Conservation (phyloP, 352 stramenopile species). For the Ophiocytium majus region DNA sequence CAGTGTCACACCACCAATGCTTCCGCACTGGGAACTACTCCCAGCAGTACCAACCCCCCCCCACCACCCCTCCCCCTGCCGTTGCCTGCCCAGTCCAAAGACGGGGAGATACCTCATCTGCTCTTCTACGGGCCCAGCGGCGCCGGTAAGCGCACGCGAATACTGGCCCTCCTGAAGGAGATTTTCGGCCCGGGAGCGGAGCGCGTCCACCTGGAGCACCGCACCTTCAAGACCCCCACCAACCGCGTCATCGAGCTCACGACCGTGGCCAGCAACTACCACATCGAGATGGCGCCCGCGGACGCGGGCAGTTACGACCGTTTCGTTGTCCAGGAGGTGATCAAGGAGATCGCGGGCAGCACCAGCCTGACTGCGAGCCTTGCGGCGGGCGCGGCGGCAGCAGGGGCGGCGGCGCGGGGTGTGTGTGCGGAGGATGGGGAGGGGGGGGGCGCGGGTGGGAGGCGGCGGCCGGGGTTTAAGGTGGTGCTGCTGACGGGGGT, state of each 20-base stretch:
- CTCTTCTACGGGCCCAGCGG: constrained; percentile 96
- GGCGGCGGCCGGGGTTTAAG: constrained; percentile 28
- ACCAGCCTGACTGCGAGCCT: constrained; percentile 32
- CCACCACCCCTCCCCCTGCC: too few relatives aligned
- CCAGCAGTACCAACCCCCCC: too few relatives aligned
- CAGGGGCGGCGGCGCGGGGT: not conserved
- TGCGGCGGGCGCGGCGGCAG: constrained; percentile 12
- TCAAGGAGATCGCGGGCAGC: constrained; percentile 97
- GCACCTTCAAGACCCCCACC: constrained; percentile 88
- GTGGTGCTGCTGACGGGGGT: constrained; percentile 96
- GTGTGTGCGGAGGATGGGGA: not conserved
- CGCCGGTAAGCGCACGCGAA: constrained; percentile 96
- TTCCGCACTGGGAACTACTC: too few relatives aligned
- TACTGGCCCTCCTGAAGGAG: constrained; percentile 88
- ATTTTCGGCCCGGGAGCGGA: constrained; percentile 91
- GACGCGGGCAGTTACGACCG: constrained; percentile 93
- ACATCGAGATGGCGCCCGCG: constrained; percentile 98
- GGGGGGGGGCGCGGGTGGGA: constrained; percentile 4
- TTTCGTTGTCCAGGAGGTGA: constrained; percentile 86
- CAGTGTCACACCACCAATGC: not conserved
- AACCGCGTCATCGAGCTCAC: constrained; percentile 93
- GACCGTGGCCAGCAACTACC: constrained; percentile 94
- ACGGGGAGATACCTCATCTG: constrained; percentile 87
- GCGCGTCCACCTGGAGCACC: constrained; percentile 64
- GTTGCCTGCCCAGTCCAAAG: constrained; percentile 51